phyloP scores from a whole-genome alignment of 768 basidiomycete genomes.

The Pisolithus sp. region DNA sequence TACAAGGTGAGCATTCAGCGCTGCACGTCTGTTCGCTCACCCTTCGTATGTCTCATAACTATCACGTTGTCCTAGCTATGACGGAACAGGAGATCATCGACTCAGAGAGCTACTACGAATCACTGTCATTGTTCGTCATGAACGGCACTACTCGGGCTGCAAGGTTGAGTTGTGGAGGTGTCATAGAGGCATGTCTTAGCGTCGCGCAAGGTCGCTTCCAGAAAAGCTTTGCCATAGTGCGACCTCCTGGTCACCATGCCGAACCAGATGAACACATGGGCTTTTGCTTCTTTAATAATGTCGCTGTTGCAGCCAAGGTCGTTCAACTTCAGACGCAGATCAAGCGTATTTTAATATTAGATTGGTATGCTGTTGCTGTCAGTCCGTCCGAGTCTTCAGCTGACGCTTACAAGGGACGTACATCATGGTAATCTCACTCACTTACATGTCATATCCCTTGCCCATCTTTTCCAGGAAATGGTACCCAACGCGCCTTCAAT shows the following conservation, averaged over 20 bases:
- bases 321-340: constrained; percentile 63
- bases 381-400: constrained; percentile 5
- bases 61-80: constrained; percentile 46
- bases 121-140: constrained; percentile 89
- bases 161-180: constrained; percentile 87
- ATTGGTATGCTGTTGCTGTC: constrained; percentile 66
- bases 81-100: constrained; percentile 66
- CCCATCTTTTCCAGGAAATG: constrained; percentile 63
- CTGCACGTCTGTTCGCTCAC: constrained; percentile 4
- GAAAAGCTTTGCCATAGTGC: constrained; percentile 90
- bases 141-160: constrained; percentile 80
- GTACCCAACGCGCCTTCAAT: constrained; percentile 93
- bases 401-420: constrained; percentile 66
- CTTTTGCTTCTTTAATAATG: constrained; percentile 99
- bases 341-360: constrained; percentile 84
- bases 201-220: constrained; percentile 77
- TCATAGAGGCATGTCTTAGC: constrained; percentile 82
- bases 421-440: constrained; percentile 66
- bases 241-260: constrained; percentile 97
- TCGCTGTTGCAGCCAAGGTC: constrained; percentile 84
- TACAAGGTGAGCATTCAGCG: constrained; percentile 57
- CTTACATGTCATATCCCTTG: not conserved
- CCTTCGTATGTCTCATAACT: constrained; percentile 10
- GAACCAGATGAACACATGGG: constrained; percentile 99
- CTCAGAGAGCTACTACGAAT: constrained; percentile 80